A percentile compares a stretch with the other conserved stretches of the same genome.
These are phyloP conservation scores for Metschnikowia colocasiae DNA, from an alignment of 805 yeast species.

Conservation along the genomic window DNA sequence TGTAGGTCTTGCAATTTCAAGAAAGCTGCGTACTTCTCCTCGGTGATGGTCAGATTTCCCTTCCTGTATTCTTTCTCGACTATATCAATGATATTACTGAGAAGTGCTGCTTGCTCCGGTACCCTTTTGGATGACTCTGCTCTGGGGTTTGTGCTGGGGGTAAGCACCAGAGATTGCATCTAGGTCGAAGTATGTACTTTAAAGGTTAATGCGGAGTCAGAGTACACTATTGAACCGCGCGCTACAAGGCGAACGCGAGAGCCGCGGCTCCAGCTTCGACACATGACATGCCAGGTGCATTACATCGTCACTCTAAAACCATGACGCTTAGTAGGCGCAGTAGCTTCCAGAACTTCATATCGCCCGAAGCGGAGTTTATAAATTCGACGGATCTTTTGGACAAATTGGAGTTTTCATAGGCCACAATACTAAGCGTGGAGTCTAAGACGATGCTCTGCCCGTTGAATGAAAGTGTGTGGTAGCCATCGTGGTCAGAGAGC, in stretches of 20 bases:
- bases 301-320: constrained; percentile 1
- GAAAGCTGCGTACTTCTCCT: constrained; percentile 34
- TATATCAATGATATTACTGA: constrained; percentile 16
- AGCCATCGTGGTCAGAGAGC: constrained; percentile 4
- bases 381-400: constrained; percentile 4
- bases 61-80: constrained; percentile 36
- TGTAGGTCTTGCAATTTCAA: constrained; percentile 24
- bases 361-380: constrained; percentile 10
- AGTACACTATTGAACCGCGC: not conserved
- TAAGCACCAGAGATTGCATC: constrained; percentile 1
- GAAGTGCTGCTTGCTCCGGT: constrained; percentile 4
- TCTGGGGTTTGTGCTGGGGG: not conserved
- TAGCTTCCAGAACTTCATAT: constrained; percentile 11
- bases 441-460: constrained; percentile 6
- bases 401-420: not conserved
- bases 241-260: not conserved
- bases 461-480: not conserved
- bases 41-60: constrained; percentile 37
- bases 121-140: not conserved
- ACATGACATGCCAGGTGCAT: not conserved
- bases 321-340: constrained; percentile 11
- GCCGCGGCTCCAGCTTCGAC: constrained; percentile 1
- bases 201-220: not conserved
- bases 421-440: constrained; percentile 8
- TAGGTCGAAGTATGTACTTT: not conserved